These are phyloP conservation scores for Daldinia vernicosa DNA, from an alignment of 495 filamentous ascomycete genomes.

Conservation along the genomic window DNA sequence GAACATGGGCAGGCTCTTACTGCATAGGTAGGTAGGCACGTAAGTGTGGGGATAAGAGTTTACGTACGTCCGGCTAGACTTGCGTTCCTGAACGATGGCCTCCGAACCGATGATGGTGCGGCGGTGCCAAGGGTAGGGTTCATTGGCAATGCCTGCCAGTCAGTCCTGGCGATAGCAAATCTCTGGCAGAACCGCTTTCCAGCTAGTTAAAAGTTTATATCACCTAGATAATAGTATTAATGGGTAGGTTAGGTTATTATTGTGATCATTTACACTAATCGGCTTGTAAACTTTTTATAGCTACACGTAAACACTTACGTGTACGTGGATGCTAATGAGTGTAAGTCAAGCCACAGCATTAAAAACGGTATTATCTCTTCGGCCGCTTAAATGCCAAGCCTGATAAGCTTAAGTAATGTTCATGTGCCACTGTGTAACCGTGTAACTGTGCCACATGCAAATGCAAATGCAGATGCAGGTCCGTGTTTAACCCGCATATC, in stretches of 20 bases:
- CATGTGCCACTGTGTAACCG: not conserved
- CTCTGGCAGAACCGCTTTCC: not conserved
- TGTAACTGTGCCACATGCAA: conserved; percentile 3
- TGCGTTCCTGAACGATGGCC: conserved; percentile 19
- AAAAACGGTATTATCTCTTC: not conserved
- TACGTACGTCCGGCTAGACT: conserved; percentile 11
- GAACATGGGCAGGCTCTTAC: not conserved
- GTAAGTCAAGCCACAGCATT: conserved; percentile 2
- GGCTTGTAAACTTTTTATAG: not conserved
- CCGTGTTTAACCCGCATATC: not conserved
- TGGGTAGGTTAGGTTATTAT: not conserved
- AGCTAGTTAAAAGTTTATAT: not conserved
- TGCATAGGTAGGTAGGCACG: not conserved
- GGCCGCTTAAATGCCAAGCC: conserved; percentile 8
- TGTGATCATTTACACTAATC: not conserved
- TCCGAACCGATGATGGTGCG: conserved; percentile 39
- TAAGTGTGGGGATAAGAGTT: not conserved
- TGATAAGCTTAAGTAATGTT: conserved; percentile 16
- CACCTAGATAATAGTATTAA: not conserved
- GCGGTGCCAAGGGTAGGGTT: conserved; percentile 35
- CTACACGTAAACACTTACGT: too few species aligned
- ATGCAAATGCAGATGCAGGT: not conserved
- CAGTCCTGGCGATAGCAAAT: not conserved
- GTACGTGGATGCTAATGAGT: too few species aligned
- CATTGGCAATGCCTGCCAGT: not conserved